Evolutionary conservation across 2,329 filamentous ascomycete species (phyloP).

Genomic region (Colletotrichum nymphaeae): DNA sequence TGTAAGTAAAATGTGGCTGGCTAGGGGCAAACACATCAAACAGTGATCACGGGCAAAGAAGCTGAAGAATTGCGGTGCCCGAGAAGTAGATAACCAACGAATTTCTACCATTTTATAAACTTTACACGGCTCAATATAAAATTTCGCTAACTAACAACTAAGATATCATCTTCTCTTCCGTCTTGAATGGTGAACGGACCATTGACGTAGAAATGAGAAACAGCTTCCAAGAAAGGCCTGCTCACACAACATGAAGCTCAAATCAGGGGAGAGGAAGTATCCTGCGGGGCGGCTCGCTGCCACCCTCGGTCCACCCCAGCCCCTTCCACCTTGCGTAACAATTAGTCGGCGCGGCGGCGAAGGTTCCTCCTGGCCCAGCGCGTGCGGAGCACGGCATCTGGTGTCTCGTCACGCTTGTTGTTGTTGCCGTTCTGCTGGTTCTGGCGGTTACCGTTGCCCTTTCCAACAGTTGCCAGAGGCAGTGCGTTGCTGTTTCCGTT

Average conservation of each 20-base stretch:
- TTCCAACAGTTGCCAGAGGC: not conserved
- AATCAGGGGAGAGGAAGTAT: not conserved
- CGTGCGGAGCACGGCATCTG: not conserved
- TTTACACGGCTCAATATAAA: not conserved
- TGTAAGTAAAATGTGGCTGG: no score
- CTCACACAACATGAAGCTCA: not conserved
- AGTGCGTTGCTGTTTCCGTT: not conserved
- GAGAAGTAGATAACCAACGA: not conserved
- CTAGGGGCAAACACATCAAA: no score
- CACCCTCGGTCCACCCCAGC: not conserved
- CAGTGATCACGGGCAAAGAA: not conserved
- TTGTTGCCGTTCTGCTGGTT: slow-evolving; percentile 17
- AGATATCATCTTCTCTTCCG: not conserved
- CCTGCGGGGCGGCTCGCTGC: not conserved
- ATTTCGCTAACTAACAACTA: slow-evolving; percentile 14
- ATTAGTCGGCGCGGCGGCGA: not conserved
- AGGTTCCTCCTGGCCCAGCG: slow-evolving; percentile 13
- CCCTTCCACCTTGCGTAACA: not conserved
- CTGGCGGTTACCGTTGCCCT: slow-evolving; percentile 12
- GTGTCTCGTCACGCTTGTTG: slow-evolving; percentile 13
- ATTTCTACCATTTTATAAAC: not conserved
- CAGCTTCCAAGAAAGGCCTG: not conserved
- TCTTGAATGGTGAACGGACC: not conserved
- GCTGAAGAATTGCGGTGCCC: not conserved
- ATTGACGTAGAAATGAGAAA: not conserved